A percentile compares a stretch with the other conserved stretches of the same genome.
These are phyloP conservation scores for Ballota nigra DNA, from an alignment of 257 asterid species.

Conservation along the genomic window DNA sequence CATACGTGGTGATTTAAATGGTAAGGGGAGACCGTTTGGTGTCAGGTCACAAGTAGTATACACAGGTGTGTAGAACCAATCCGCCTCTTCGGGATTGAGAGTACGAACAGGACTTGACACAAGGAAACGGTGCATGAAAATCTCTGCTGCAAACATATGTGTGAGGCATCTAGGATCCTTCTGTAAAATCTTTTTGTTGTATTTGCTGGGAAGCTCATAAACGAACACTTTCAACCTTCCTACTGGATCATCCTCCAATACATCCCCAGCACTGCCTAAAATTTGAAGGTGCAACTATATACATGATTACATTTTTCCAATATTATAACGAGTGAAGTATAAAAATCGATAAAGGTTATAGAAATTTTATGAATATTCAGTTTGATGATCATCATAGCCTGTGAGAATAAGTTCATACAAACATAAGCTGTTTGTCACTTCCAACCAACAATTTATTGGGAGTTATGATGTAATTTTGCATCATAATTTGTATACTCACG, in stretches of 20 bases:
- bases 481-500: background rate
- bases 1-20: conserved; percentile 86
- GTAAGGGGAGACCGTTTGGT: conserved; percentile 85
- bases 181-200: conserved; percentile 79
- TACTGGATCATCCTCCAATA: conserved; percentile 90
- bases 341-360: background rate
- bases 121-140: conserved; percentile 81
- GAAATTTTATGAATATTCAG: background rate
- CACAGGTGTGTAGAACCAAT: conserved; percentile 90
- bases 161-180: conserved; percentile 85
- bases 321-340: too few relatives aligned
- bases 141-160: conserved; percentile 98
- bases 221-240: conserved; percentile 86
- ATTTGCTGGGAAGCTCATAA: conserved; percentile 93
- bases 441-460: background rate
- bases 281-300: conserved; percentile 25
- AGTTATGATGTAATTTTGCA: background rate
- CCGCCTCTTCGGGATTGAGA: conserved; percentile 91
- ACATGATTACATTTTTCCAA: too few relatives aligned
- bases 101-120: conserved; percentile 78
- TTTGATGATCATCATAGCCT: background rate
- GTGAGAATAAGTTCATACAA: background rate
- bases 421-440: background rate
- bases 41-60: conserved; percentile 83
- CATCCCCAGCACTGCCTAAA: conserved; percentile 95